Percentiles rank a stretch among this genome's conserved stretches.
These are phyloP conservation scores for Arxiozyma heterogenica DNA, from an alignment of 1,139 yeast species.

Conservation along the genomic window DNA sequence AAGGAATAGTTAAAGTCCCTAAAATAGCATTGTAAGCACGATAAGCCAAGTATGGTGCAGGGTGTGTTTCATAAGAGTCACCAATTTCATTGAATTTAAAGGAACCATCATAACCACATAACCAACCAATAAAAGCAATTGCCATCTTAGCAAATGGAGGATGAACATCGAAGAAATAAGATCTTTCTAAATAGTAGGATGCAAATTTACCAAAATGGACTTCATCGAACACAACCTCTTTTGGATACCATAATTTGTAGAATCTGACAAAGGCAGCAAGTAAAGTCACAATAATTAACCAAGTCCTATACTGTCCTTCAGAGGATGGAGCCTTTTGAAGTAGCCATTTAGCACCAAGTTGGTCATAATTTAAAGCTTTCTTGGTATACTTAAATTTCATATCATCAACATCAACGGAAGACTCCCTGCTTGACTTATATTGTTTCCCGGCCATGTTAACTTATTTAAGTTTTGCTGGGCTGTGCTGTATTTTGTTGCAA, in stretches of 20 bases:
- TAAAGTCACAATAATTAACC: conserved; percentile 40
- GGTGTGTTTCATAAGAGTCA: conserved; percentile 61
- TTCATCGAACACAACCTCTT: conserved; percentile 92
- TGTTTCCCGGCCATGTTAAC: not conserved
- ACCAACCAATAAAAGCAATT: conserved; percentile 83
- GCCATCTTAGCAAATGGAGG: conserved; percentile 95
- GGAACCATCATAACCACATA: conserved; percentile 79
- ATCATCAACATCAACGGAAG: conserved; percentile 14
- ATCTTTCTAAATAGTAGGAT: conserved; percentile 70
- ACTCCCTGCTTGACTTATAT: not conserved
- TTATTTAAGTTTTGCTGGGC: not conserved
- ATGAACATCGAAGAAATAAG: conserved; percentile 90
- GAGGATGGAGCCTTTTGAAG: conserved; percentile 21
- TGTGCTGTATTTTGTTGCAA: not conserved
- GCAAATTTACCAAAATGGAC: conserved; percentile 97
- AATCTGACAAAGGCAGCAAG: conserved; percentile 69
- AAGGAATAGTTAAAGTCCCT: conserved; percentile 75
- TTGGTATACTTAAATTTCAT: conserved; percentile 14
- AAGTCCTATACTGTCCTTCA: conserved; percentile 12
- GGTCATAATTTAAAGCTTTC: conserved; percentile 5
- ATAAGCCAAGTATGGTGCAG: conserved; percentile 85
- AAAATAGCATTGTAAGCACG: conserved; percentile 74
- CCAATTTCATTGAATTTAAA: conserved; percentile 92
- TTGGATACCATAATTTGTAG: conserved; percentile 59
- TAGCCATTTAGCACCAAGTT: conserved; percentile 22